Evolutionary conservation across 2,329 filamentous ascomycete species (phyloP).

Genomic region (Sarocladium strictum): DNA sequence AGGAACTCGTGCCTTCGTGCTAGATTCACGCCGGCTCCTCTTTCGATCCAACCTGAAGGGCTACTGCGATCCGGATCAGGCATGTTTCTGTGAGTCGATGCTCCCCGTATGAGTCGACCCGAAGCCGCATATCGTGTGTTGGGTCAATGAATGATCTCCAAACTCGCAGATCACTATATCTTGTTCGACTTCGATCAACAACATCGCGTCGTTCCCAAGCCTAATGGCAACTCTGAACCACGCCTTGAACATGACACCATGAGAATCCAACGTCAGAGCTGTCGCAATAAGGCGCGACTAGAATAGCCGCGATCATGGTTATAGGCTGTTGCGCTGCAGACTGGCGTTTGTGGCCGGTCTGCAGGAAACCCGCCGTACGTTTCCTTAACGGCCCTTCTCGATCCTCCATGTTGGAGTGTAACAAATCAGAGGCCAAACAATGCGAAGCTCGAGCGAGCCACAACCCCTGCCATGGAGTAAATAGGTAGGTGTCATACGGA

Average conservation of each 20-base stretch:
- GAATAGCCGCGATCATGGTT: conserved; percentile 5
- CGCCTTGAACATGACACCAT: too few species aligned
- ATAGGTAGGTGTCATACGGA: too few species aligned
- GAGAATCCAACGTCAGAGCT: not conserved
- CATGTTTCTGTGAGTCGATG: not conserved
- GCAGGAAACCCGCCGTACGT: not conserved
- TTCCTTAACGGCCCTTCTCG: conserved; percentile 6
- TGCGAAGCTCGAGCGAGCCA: not conserved
- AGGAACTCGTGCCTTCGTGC: not conserved
- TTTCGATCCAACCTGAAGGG: not conserved
- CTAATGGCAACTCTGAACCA: too few species aligned
- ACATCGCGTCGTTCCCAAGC: too few species aligned
- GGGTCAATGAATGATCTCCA: too few species aligned
- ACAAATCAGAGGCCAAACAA: not conserved
- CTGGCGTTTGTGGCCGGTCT: not conserved
- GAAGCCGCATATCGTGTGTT: too few species aligned
- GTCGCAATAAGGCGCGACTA: not conserved
- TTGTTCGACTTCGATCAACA: too few species aligned
- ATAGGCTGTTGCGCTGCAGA: not conserved
- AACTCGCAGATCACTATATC: too few species aligned
- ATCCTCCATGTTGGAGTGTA: not conserved
- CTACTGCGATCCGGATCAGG: not conserved
- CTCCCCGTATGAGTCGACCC: too few species aligned
- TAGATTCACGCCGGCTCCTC: not conserved
- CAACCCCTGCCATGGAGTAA: not conserved